phyloP scores from a whole-genome alignment of 2,329 filamentous ascomycete species.

The Cytospora piceicola region DNA sequence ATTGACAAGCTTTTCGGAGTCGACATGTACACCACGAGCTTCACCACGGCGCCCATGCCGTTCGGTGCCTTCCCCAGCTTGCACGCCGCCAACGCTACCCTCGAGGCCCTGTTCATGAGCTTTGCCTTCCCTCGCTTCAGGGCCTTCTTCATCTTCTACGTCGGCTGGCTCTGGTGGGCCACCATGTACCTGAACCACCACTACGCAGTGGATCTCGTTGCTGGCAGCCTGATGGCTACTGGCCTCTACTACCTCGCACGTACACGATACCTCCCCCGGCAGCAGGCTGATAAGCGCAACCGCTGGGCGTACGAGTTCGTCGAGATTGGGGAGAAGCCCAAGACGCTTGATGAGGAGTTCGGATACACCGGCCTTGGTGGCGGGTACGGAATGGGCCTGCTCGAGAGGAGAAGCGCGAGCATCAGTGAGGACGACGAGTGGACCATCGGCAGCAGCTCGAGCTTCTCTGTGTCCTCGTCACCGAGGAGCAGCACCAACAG shows the following conservation, averaged over 20 bases:
- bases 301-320: conserved; percentile 97
- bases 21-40: conserved; percentile 90
- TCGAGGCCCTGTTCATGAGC: conserved; percentile 91
- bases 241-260: conserved; percentile 82
- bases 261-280: conserved; percentile 77
- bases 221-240: conserved; percentile 76
- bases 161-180: conserved; percentile 95
- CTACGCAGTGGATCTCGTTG: conserved; percentile 92
- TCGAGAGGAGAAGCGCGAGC: conserved; percentile 44
- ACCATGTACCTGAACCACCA: conserved; percentile 99
- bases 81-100: conserved; percentile 85
- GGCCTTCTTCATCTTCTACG: conserved; percentile 80
- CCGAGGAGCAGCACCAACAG: conserved; percentile 48
- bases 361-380: conserved; percentile 49
- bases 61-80: conserved; percentile 95
- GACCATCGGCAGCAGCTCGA: conserved; percentile 84
- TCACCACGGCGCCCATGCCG: conserved; percentile 86
- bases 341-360: conserved; percentile 50
- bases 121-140: conserved; percentile 86
- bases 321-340: conserved; percentile 70
- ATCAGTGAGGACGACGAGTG: conserved; percentile 77
- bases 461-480: conserved; percentile 54
- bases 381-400: conserved; percentile 51
- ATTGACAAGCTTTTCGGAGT: conserved; percentile 90
- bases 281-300: conserved; percentile 82